Base-by-base conservation (phyloP, 768 basidiomycete genomes). In the Leccinum subgranulosum region DNA sequence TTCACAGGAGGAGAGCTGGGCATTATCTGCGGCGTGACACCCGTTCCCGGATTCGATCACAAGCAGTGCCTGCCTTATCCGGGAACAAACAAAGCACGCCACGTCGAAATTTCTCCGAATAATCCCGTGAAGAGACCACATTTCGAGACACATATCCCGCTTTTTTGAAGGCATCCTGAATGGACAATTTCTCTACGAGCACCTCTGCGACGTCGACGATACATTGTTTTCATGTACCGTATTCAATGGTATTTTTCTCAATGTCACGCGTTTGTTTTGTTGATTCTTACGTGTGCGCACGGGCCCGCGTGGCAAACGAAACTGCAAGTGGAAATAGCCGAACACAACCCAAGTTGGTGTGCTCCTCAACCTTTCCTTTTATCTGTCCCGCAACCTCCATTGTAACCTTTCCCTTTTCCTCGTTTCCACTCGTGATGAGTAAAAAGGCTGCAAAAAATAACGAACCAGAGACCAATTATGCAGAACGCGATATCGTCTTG, bases 401-500 rank as follows among this genome's bases (percentile, higher is more conserved):
- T 62, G 9, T 60, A 65, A 66, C 60, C 47, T 53, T 62, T 46
- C 58, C 57, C 51, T 51, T 54, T 41, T 51, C 61, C 47, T 63
- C 55, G 50, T 53, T 59, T 33, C 55, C 54, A 31, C 46, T 55
- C 58, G 64, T 54, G 63, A 79, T 79, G 76, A 77, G 72, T 76
- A 85, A 84, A 79, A 86, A 85, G 76, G 70, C 71, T 51, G 61
- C 73, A 48, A 76, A 77, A 68, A 69, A 74, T 45, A 68, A 63
- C 36, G 70, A 80, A 62, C 69, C 74, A 62, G 70, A 69, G 60
- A 70, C 77, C 12, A 76, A 77, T 48, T 96, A 90, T 72, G 79
- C 81, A 23, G 69, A 81, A 55, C 86, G 89, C 74, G 94, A 98
- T 68, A 79, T 94, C 64, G 93, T 98, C 39, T 84, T 98, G 59